phyloP scores from a whole-genome alignment of 2,329 filamentous ascomycete species.

The Microdochium nivale region DNA sequence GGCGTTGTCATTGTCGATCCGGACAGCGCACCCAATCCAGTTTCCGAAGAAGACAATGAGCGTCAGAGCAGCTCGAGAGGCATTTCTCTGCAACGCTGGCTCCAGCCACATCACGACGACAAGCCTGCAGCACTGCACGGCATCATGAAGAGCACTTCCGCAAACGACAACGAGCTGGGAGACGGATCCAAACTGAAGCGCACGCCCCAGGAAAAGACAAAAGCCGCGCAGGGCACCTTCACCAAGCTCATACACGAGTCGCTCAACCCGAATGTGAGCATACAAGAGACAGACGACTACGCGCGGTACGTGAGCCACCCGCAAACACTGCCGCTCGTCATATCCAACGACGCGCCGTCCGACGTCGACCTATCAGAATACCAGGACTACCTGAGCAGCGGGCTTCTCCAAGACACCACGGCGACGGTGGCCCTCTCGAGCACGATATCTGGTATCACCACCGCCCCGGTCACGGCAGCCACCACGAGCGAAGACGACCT shows the following conservation, averaged over 20 bases:
- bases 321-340: constrained; percentile 76
- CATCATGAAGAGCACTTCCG: constrained; percentile 47
- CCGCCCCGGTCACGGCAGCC: neutral
- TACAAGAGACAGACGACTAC: constrained; percentile 77
- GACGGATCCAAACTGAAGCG: constrained; percentile 37
- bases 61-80: constrained; percentile 30
- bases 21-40: constrained; percentile 18
- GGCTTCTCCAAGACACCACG: constrained; percentile 54
- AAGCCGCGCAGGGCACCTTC: constrained; percentile 81
- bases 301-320: constrained; percentile 82
- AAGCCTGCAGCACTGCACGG: constrained; percentile 28
- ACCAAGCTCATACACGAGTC: constrained; percentile 79
- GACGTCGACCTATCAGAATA: constrained; percentile 57
- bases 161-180: constrained; percentile 5
- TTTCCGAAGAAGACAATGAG: neutral
- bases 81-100: constrained; percentile 53
- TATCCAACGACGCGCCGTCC: constrained; percentile 57
- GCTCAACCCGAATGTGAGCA: constrained; percentile 72
- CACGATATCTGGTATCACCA: constrained; percentile 7
- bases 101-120: constrained; percentile 38
- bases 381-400: constrained; percentile 65
- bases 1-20: constrained; percentile 63
- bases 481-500: constrained; percentile 48
- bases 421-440: constrained; percentile 34
- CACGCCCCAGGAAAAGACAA: constrained; percentile 64